Evolutionary conservation across 371 early-diverging fungal species (phyloP), one percentile per base, ranked within the genome.

Genomic region (Phascolomyces articulosus): DNA sequence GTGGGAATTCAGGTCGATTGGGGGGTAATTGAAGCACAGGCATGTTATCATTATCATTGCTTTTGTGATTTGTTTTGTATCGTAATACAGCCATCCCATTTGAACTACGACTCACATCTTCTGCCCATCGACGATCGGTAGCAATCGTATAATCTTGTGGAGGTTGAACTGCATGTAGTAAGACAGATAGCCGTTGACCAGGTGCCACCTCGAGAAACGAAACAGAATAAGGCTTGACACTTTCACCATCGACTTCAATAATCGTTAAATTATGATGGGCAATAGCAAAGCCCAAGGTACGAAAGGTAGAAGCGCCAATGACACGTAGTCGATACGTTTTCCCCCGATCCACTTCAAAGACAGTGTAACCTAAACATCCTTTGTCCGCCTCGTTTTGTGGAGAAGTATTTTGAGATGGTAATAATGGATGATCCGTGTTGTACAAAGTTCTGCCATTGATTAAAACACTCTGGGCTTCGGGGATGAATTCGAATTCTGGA

Each of bases 241-340:
- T 34, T 21, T 81, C 77, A 10, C 82, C 82, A 51, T 81, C 82
- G n/a, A 81, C 75, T 41, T 81, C 82, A 24, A 81, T 77, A 27
- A 81, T 74, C 2, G 82, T 78, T 54, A 81, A 40, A 21, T 69
- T 74, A 44, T 81, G 82, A 13, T 65, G 57, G 3, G 74, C 77
- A 49, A 81, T 77, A 4, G 58, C 79, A 63, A 81, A 78, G 3
- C 71, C 70, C 8, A 78, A 53, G 6, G 82, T 78, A 21, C 79
- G 74, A 56, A 81, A 78, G 4, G 75, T 58, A 0, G 76, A 71
- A 0, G 83, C 71, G 23, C 80, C 80, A 60, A 83, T 76, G 8
- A 83, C 58, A 1, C 83, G 71, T 21, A 83, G 49, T 3, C 80
- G 70, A 40, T 78, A 78, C 3, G 68, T 73, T 28, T 68, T 76